These are phyloP conservation scores for Lactarius evosmus DNA, from an alignment of 768 basidiomycete species.

Conservation along the genomic window DNA sequence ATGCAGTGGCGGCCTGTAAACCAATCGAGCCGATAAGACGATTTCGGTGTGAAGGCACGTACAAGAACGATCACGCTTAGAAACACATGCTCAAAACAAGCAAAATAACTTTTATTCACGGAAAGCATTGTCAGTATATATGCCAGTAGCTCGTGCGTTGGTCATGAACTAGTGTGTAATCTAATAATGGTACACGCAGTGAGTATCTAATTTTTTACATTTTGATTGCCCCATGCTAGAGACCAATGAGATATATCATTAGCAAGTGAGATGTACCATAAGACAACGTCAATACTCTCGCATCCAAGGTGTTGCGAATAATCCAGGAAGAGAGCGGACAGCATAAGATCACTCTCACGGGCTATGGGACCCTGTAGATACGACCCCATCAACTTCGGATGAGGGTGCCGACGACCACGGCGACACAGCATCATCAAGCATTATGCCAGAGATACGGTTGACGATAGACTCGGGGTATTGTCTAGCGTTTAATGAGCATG, in stretches of 20 bases:
- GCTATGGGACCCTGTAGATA: constrained; percentile 15
- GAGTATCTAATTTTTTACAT: constrained; percentile 17
- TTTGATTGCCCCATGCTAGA: constrained; percentile 8
- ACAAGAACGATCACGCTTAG: background rate
- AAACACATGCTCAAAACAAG: background rate
- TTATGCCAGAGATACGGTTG: constrained; percentile 75
- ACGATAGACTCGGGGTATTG: constrained; percentile 77
- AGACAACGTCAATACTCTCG: background rate
- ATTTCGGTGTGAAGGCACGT: background rate
- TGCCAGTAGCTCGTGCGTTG: background rate
- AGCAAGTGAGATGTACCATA: constrained; percentile 6
- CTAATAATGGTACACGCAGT: constrained; percentile 19
- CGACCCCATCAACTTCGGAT: constrained; percentile 13
- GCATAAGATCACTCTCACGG: constrained; percentile 7
- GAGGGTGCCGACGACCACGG: constrained; percentile 37
- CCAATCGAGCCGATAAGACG: background rate
- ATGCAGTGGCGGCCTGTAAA: constrained; percentile 23
- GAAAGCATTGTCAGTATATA: background rate
- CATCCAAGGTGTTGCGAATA: background rate
- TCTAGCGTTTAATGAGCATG: constrained; percentile 38
- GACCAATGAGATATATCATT: constrained; percentile 12
- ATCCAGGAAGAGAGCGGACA: background rate
- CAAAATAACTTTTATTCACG: constrained; percentile 7
- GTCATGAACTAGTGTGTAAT: constrained; percentile 10
- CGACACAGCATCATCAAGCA: constrained; percentile 64